A percentile compares a stretch with the other conserved stretches of the same genome.
phyloP scores from a whole-genome alignment of 257 asterid genomes.

The Salvia miltiorrhiza region DNA sequence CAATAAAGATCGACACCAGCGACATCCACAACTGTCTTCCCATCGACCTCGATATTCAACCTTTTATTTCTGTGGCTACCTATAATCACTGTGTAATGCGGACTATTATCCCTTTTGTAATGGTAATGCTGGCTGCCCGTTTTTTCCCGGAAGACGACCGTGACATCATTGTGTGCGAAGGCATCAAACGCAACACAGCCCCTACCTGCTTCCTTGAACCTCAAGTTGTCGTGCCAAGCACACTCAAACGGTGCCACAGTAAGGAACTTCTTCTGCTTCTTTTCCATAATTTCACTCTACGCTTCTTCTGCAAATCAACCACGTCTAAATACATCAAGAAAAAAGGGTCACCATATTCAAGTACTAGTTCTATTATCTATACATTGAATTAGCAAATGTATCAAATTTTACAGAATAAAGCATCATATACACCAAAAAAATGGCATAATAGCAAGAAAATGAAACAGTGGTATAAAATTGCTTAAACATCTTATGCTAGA shows the following conservation, averaged over 20 bases:
- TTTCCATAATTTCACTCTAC: slow-evolving; percentile 47
- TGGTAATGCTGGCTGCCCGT: slow-evolving; percentile 95
- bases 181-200: slow-evolving; percentile 99
- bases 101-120: slow-evolving; percentile 89
- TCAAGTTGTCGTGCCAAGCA: slow-evolving; percentile 84
- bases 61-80: slow-evolving; percentile 94
- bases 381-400: not conserved
- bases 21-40: slow-evolving; percentile 78
- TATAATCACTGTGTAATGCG: slow-evolving; percentile 91
- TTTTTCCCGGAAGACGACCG: slow-evolving; percentile 88
- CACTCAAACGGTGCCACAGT: slow-evolving; percentile 97
- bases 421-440: slow-evolving; percentile 14
- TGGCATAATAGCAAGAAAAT: slow-evolving; percentile 1
- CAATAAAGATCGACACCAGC: slow-evolving; percentile 78
- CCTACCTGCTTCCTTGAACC: slow-evolving; percentile 92
- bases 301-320: slow-evolving; percentile 25
- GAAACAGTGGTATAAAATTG: not conserved
- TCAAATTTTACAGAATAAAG: not conserved
- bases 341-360: not conserved
- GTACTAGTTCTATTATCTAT: slow-evolving; percentile 3
- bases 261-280: slow-evolving; percentile 63
- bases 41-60: slow-evolving; percentile 79
- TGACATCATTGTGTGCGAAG: slow-evolving; percentile 91
- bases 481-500: slow-evolving; percentile 10
- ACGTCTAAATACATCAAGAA: slow-evolving; percentile 10